Percentiles rank a stretch among this genome's conserved stretches.
phyloP scores from a whole-genome alignment of 2,329 filamentous ascomycete genomes.

The Oidium heveae region DNA sequence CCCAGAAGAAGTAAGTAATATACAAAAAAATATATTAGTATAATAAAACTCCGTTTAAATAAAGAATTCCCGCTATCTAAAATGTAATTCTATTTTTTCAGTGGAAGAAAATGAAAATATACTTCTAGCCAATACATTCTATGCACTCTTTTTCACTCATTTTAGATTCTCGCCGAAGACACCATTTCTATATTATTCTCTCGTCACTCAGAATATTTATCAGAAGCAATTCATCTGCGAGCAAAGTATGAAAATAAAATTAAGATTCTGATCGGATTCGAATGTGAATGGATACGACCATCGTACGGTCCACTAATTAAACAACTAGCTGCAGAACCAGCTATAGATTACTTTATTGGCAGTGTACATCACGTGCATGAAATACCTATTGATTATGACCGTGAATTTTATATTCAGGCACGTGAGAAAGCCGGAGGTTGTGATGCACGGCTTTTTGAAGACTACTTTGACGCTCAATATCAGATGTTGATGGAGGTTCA shows the following conservation, averaged over 20 bases:
- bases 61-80: not conserved
- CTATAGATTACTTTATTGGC: slow-evolving; percentile 75
- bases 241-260: slow-evolving; percentile 44
- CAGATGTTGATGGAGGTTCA: slow-evolving; percentile 49
- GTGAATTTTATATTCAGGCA: slow-evolving; percentile 29
- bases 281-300: slow-evolving; percentile 74
- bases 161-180: not conserved
- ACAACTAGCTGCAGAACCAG: slow-evolving; percentile 29
- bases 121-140: not conserved
- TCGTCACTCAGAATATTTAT: slow-evolving; percentile 46
- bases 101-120: not conserved
- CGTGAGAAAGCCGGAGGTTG: slow-evolving; percentile 21
- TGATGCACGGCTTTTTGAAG: slow-evolving; percentile 51
- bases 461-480: slow-evolving; percentile 73
- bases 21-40: too few relatives aligned
- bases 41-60: too few relatives aligned
- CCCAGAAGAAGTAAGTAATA: slow-evolving; percentile 48
- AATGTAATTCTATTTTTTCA: not conserved
- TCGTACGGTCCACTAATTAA: slow-evolving; percentile 31
- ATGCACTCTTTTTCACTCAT: too few relatives aligned
- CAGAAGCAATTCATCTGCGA: slow-evolving; percentile 50
- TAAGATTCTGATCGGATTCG: slow-evolving; percentile 67
- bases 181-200: slow-evolving; percentile 22
- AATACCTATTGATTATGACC: slow-evolving; percentile 74
- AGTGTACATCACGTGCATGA: slow-evolving; percentile 75